These are phyloP conservation scores for Thuja plicata DNA, from an alignment of 83 land plant genomes.

Conservation along the genomic window DNA sequence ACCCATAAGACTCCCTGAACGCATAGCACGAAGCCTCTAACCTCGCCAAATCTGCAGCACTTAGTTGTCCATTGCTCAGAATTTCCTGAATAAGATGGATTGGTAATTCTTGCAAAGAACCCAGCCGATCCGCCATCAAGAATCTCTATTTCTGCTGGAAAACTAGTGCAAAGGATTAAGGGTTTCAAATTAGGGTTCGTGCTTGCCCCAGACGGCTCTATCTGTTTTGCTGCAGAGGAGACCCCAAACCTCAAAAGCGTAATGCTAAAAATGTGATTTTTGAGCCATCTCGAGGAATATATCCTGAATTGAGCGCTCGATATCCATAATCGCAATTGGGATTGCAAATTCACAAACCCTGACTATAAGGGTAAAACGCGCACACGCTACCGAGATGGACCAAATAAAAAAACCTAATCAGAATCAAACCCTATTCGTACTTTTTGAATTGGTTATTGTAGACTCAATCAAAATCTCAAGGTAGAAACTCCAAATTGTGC, in stretches of 20 bases:
- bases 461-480: background rate
- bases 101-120: constrained; percentile 61
- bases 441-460: background rate
- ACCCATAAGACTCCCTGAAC: constrained; percentile 34
- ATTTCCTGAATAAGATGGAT: constrained; percentile 67
- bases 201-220: background rate
- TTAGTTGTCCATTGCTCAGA: constrained; percentile 46
- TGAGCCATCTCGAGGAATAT: background rate
- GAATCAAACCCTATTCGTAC: background rate
- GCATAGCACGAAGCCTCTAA: constrained; percentile 54
- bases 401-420: background rate
- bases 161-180: background rate
- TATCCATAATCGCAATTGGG: background rate
- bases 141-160: background rate
- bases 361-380: background rate
- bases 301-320: background rate
- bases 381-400: background rate
- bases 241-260: background rate
- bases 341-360: background rate
- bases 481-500: background rate
- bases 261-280: background rate
- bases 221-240: background rate
- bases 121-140: constrained; percentile 35
- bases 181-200: background rate
- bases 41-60: constrained; percentile 57